Evolutionary conservation across 2,329 filamentous ascomycete genomes (phyloP).

Genomic region (Penicillium decumbens): DNA sequence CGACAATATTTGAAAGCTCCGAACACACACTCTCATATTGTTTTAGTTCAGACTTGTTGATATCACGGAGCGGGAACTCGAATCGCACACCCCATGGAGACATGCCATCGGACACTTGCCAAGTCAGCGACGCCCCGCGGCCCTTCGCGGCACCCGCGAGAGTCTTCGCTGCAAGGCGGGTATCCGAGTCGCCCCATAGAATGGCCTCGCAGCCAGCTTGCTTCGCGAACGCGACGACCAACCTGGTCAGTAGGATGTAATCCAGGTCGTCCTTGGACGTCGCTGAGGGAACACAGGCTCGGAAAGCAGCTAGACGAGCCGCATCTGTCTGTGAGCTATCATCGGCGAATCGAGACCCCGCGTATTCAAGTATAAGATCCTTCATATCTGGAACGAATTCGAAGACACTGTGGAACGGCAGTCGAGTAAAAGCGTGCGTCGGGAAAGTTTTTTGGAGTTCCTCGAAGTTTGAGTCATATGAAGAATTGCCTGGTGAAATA

Average conservation of each 20-base stretch:
- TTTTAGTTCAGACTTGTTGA: constrained; percentile 74
- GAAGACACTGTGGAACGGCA: constrained; percentile 63
- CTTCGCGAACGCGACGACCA: constrained; percentile 64
- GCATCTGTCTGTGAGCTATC: constrained; percentile 31
- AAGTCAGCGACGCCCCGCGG: constrained; percentile 75
- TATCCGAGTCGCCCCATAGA: constrained; percentile 81
- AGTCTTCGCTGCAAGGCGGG: constrained; percentile 77
- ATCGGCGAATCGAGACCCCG: constrained; percentile 24
- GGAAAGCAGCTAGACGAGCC: constrained; percentile 51
- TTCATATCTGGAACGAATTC: constrained; percentile 35
- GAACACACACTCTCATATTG: constrained; percentile 57
- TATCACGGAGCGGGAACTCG: constrained; percentile 77
- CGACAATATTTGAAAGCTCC: constrained; percentile 49
- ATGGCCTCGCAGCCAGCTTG: constrained; percentile 61
- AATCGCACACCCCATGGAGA: constrained; percentile 57
- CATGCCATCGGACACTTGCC: constrained; percentile 72
- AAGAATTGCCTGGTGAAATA: constrained; percentile 19
- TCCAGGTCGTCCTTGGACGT: constrained; percentile 72
- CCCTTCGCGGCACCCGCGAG: constrained; percentile 88
- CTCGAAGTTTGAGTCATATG: constrained; percentile 35
- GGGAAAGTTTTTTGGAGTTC: constrained; percentile 59
- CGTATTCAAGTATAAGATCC: constrained; percentile 32
- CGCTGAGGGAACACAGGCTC: constrained; percentile 62
- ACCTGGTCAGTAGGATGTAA: constrained; percentile 64
- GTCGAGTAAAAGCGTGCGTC: constrained; percentile 57